phyloP scores from a whole-genome alignment of 768 basidiomycete species.

The Boletus sensibilis region DNA sequence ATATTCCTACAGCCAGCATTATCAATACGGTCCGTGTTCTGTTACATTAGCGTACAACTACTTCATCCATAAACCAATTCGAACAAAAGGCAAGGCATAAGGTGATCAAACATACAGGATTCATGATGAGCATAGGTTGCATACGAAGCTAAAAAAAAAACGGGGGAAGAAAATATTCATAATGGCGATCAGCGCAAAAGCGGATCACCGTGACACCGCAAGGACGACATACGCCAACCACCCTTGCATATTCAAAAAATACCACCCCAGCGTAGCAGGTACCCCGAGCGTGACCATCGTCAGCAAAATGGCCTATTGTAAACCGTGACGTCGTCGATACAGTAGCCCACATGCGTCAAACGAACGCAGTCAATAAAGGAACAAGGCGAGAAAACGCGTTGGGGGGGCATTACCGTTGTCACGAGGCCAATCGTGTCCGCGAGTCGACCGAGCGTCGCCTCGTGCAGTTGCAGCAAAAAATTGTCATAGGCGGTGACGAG shows the following conservation, averaged over 20 bases:
- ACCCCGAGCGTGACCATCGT: constrained; percentile 16
- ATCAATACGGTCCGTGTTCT: not conserved
- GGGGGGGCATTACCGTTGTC: constrained; percentile 3
- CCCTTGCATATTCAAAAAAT: constrained; percentile 1
- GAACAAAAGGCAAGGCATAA: not conserved
- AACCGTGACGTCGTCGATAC: not conserved
- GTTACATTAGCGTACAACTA: not conserved
- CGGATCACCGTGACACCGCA: constrained; percentile 2
- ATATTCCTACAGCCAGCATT: not conserved
- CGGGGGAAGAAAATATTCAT: not conserved
- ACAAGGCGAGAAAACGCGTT: not conserved
- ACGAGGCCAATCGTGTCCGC: constrained; percentile 22
- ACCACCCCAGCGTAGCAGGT: constrained; percentile 24
- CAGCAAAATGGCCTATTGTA: constrained; percentile 19
- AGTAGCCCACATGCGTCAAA: not conserved
- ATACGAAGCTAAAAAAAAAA: not conserved
- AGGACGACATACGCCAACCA: constrained; percentile 15
- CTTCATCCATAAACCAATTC: not conserved
- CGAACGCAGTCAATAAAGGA: not conserved
- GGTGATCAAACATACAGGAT: not conserved
- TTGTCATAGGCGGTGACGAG: constrained; percentile 25
- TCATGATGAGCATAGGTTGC: constrained; percentile 3
- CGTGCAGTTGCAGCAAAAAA: constrained; percentile 9
- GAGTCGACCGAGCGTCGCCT: constrained; percentile 28
- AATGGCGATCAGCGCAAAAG: not conserved